phyloP scores from a whole-genome alignment of 345 rosid genomes.

The Orychophragmus violaceus region DNA sequence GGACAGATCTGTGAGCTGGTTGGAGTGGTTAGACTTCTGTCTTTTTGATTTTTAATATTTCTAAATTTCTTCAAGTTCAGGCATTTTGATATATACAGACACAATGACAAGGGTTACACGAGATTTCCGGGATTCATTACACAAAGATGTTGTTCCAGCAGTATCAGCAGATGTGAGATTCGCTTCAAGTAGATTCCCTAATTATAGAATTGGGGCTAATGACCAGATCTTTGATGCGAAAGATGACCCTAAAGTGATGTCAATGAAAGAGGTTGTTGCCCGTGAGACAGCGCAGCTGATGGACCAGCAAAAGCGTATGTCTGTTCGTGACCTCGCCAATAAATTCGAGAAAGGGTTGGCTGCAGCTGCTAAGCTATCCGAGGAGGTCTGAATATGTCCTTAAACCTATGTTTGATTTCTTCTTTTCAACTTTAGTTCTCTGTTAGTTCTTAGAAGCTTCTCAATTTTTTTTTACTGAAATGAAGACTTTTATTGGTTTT shows the following conservation, averaged over 20 bases:
- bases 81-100: conserved; percentile 16
- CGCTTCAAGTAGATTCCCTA: conserved; percentile 80
- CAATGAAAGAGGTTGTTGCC: conserved; percentile 92
- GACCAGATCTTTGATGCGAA: conserved; percentile 69
- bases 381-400: conserved; percentile 50
- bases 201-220: conserved; percentile 68
- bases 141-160: conserved; percentile 53
- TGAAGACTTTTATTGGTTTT: background rate
- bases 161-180: conserved; percentile 86
- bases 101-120: conserved; percentile 71
- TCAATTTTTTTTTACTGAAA: background rate
- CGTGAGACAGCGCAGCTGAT: conserved; percentile 80
- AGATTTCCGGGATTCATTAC: conserved; percentile 59
- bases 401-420: background rate
- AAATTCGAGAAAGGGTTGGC: conserved; percentile 95
- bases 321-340: conserved; percentile 91
- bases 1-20: conserved; percentile 12
- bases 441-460: background rate
- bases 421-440: background rate
- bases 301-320: conserved; percentile 92
- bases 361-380: conserved; percentile 92
- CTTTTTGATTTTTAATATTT: background rate
- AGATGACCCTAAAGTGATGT: conserved; percentile 63
- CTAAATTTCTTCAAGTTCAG: conserved; percentile 4
- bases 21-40: conserved; percentile 18